Conservation (phyloP, 2,329 filamentous ascomycete species). For the Paraconiothyrium sp. region DNA sequence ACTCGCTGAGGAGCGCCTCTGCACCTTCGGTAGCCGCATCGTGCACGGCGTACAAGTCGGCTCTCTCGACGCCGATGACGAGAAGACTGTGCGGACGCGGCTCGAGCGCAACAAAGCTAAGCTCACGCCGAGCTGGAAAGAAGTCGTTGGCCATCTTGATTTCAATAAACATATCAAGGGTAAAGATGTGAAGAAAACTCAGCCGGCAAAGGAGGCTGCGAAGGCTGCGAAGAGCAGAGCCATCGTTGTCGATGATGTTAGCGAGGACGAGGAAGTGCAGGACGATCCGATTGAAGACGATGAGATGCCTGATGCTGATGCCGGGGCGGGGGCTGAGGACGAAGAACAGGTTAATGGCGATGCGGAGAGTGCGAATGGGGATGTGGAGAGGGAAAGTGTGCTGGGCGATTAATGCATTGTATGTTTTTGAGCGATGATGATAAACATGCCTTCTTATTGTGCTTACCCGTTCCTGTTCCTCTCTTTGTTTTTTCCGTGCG, state of each 20-base stretch:
- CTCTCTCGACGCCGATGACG: conserved; percentile 69
- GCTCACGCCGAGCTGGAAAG: conserved; percentile 85
- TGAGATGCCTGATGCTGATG: conserved; percentile 46
- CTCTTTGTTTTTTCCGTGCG: conserved; percentile 9
- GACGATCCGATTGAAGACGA: conserved; percentile 48
- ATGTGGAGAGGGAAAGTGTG: conserved; percentile 56
- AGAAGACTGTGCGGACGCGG: conserved; percentile 69
- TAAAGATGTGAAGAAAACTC: conserved; percentile 47
- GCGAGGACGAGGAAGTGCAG: conserved; percentile 44
- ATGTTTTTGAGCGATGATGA: not conserved
- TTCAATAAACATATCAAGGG: conserved; percentile 57
- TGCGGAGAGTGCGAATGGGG: conserved; percentile 39
- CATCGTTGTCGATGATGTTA: conserved; percentile 44
- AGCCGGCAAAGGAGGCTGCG: conserved; percentile 30
- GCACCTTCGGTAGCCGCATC: conserved; percentile 84
- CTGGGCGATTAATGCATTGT: conserved; percentile 47
- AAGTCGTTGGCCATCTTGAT: conserved; percentile 83
- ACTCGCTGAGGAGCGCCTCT: conserved; percentile 84
- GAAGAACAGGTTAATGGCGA: conserved; percentile 52
- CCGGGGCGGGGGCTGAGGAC: conserved; percentile 38
- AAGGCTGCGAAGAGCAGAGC: conserved; percentile 55
- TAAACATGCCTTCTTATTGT: not conserved
- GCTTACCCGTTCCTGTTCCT: conserved; percentile 2
- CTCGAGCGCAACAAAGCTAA: conserved; percentile 81
- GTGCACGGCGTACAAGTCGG: conserved; percentile 81